Base-by-base conservation (phyloP, 768 basidiomycete genomes). In the Leccinellum rugosiceps region DNA sequence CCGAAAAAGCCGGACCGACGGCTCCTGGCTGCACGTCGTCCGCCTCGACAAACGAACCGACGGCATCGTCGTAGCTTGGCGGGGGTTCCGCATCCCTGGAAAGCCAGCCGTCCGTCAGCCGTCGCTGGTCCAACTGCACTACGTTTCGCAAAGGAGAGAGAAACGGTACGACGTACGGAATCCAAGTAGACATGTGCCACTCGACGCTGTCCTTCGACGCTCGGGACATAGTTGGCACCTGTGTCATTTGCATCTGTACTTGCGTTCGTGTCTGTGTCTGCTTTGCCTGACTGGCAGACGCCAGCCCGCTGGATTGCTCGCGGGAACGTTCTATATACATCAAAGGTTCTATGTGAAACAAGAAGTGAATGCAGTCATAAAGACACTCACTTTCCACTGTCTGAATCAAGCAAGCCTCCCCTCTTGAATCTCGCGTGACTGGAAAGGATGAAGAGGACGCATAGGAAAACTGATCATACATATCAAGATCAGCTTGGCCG, bases 61-160 rank as follows among this genome's bases (percentile, higher is more conserved):
- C 9, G 10, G 35, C 43, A 7, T 58, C 63, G 19, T 65, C n/a
- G 11, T 62, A 62, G 19, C 56, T 64, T 19, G 63, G 63, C 14
- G 63, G 63, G 44, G 59, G 56, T 15, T 53, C 59, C 4, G 6
- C 10, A 41, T 19, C n/a, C 41, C 41, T 41, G 41, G 41, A 41
- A 41, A 41, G 10, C 41, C 41, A 41, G n/a, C n/a, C 38, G 2
- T 10, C 38, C 38, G n/a, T 41, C n/a, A 41, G 38, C 38, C n/a
- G 10, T 41, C n/a, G n/a, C 11, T 41, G 41, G 41, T 41, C n/a
- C 41, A 41, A 41, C 10, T 41, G 11, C 10, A 41, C n/a, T n/a
- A 10, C 19, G 41, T 41, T 4, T 41, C 10, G 10, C 41, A 41
- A 19, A 19, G 38, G 35, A 38, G 35, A 35, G 17, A 41, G 1